These are phyloP conservation scores for Hibiscus trionum DNA, from an alignment of 345 rosid genomes.

Conservation along the genomic window DNA sequence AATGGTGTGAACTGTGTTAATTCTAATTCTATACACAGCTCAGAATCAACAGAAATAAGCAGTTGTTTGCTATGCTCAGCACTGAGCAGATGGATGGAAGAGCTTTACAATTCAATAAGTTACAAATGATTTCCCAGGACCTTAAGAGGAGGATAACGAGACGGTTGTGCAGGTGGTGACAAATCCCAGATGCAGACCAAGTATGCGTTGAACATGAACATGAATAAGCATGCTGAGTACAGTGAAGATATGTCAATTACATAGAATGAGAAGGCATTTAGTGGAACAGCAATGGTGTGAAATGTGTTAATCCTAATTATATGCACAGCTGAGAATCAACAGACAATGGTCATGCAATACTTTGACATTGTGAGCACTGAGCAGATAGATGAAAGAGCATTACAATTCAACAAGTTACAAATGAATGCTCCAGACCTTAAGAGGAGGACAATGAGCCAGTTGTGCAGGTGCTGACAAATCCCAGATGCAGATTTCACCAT, in stretches of 20 bases:
- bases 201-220: too few relatives aligned
- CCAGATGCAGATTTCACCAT: conserved; percentile 96
- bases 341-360: not conserved
- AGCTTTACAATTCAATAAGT: conserved; percentile 1
- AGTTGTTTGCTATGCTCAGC: not conserved
- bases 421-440: conserved; percentile 41
- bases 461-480: conserved; percentile 68
- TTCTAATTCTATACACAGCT: too few relatives aligned
- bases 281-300: too few relatives aligned
- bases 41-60: not conserved
- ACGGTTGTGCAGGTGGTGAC: conserved; percentile 62
- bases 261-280: not conserved
- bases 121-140: conserved; percentile 21
- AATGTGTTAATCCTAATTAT: too few relatives aligned
- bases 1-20: too few relatives aligned
- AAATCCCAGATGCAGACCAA: conserved; percentile 75
- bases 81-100: not conserved
- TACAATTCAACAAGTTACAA: not conserved
- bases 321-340: not conserved
- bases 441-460: conserved; percentile 79
- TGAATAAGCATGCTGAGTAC: not conserved
- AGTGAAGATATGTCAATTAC: not conserved
- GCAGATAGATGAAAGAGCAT: not conserved
- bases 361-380: not conserved
- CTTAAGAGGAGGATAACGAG: conserved; percentile 80